Evolutionary conservation across 768 basidiomycete species (phyloP).

Genomic region (Calocybe cyanea): DNA sequence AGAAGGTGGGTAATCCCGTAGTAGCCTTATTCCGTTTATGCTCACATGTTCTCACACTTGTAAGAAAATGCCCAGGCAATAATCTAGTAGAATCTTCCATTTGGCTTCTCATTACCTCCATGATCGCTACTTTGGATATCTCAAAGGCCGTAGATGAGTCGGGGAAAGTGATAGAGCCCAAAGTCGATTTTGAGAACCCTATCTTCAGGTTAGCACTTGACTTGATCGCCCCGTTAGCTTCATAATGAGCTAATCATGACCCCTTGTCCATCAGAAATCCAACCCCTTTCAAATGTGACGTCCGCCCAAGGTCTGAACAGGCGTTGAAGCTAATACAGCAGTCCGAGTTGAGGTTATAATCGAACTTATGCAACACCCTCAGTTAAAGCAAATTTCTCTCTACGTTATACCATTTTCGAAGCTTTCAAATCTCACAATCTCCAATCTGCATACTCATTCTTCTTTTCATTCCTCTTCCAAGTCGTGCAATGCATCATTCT

Average conservation of each 20-base stretch:
- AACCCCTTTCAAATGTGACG: constrained; percentile 43
- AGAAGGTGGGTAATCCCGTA: constrained; percentile 22
- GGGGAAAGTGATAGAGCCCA: constrained; percentile 45
- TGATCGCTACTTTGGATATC: constrained; percentile 58
- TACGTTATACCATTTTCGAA: constrained; percentile 1
- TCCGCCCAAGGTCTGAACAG: constrained; percentile 47
- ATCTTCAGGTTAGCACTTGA: constrained; percentile 50
- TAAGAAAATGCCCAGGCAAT: constrained; percentile 61
- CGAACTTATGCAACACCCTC: background rate
- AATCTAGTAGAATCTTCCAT: constrained; percentile 60
- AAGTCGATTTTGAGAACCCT: constrained; percentile 52
- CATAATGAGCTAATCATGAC: constrained; percentile 6
- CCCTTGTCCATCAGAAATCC: constrained; percentile 35
- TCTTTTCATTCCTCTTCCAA: background rate
- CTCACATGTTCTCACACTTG: background rate
- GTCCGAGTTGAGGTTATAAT: constrained; percentile 19
- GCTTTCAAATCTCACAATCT: background rate
- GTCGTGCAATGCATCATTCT: background rate
- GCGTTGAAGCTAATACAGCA: constrained; percentile 36
- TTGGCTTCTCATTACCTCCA: constrained; percentile 54
- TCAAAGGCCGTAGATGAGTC: constrained; percentile 44
- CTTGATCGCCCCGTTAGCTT: background rate
- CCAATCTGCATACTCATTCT: background rate
- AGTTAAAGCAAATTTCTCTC: background rate
- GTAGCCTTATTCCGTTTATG: background rate